A percentile compares a stretch with the other conserved stretches of the same genome.
Evolutionary conservation across 2,329 filamentous ascomycete species (phyloP).

Genomic region (Boeremia exigua): DNA sequence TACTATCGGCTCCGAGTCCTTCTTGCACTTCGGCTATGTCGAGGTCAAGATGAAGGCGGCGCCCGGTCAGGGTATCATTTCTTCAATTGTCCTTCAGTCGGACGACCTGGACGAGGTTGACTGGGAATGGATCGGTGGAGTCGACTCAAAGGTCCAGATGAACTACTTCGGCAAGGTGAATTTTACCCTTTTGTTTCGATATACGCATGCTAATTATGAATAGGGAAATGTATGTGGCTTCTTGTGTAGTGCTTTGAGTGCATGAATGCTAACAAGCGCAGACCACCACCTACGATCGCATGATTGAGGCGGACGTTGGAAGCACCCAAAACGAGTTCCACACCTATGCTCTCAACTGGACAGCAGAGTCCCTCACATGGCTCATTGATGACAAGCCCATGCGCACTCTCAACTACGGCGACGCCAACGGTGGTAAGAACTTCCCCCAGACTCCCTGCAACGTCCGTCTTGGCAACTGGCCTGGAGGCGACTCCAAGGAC

Average conservation of each 20-base stretch:
- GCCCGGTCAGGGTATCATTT: conserved; percentile 76
- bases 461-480: conserved; percentile 54
- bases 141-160: conserved; percentile 67
- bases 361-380: conserved; percentile 68
- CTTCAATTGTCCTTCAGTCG: conserved; percentile 80
- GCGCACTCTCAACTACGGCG: conserved; percentile 66
- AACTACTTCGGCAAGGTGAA: conserved; percentile 54
- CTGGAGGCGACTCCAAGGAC: conserved; percentile 55
- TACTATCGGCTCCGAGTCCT: conserved; percentile 79
- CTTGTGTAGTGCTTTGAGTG: no score
- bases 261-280: conserved; percentile 57
- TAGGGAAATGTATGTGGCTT: no score
- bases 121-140: conserved; percentile 78
- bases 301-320: conserved; percentile 64
- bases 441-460: conserved; percentile 82
- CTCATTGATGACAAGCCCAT: conserved; percentile 71
- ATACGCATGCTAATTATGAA: no score
- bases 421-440: conserved; percentile 63
- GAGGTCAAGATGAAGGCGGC: conserved; percentile 81
- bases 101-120: conserved; percentile 88
- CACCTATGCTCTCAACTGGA: conserved; percentile 78
- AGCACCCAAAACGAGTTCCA: conserved; percentile 64
- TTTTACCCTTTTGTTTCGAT: background rate
- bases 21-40: conserved; percentile 83
- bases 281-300: conserved; percentile 75